Evolutionary conservation across 192 early-diverging fungal species (phyloP), one percentile per base, ranked within the genome.

Genomic region (Coemansia sp.): DNA sequence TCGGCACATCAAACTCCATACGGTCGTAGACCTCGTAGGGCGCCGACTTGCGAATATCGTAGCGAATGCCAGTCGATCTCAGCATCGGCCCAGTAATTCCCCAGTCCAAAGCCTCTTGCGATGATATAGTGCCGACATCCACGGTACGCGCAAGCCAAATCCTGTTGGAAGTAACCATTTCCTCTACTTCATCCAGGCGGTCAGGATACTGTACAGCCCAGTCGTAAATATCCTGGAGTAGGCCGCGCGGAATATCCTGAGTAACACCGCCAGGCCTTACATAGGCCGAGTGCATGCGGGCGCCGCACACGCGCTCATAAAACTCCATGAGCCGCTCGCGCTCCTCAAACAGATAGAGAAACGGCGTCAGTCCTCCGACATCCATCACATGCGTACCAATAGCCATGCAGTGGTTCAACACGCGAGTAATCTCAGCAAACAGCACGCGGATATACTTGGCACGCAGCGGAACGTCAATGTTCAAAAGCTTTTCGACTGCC

Each of bases 291-390:
- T 99, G 97, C 91, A 99, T 95, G 74, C 97, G 95, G 27, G 97
- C 97, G 43, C 97, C 97, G 12, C 93, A 96, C 33, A 97, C 96
- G 77, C 97, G 95, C 79, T 99, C 97, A 83, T 99, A 99, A 73
- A 96, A 97, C 88, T 99, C 97, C 93, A 99, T 99, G 70, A 96
- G 85, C 84, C 96, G 95, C 80, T 99, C 97, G 79, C 97, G 95
- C 86, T 99, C 97, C 88, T 99, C 97, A 74, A 99, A 98, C 93
- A 98, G 90, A 90, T 95, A 99, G 80, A 99, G 86, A 87, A 99
- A 97, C 63, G 97, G 97, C 33, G 97, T 97, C 84, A 98, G 86
- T 31, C 96, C 97, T 70, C 97, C 97, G 38, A 99, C 96, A 80
- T 99, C 97, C 89, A 99, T 89, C 55, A 96, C 95, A 81, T 99